These are phyloP conservation scores for Antrodiella citrinella DNA, from an alignment of 768 basidiomycete species.

Conservation along the genomic window DNA sequence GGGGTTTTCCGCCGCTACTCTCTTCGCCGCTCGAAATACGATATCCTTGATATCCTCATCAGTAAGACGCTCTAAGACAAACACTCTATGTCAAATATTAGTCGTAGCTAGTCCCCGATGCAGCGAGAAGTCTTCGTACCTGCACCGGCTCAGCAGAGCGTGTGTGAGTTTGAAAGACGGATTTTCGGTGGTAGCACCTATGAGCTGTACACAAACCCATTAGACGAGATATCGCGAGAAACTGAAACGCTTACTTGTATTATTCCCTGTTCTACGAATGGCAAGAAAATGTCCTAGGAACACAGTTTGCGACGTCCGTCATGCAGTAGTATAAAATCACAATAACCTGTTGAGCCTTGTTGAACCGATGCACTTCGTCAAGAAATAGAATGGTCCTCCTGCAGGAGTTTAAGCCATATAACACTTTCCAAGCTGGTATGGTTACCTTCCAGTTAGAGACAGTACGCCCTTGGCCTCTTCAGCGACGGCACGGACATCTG, in stretches of 20 bases:
- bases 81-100: conserved; percentile 44
- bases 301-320: background rate
- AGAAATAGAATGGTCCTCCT: conserved; percentile 73
- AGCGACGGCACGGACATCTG: conserved; percentile 64
- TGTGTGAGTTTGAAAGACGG: conserved; percentile 78
- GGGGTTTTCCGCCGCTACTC: conserved; percentile 13
- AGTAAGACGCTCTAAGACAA: conserved; percentile 61
- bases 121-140: conserved; percentile 35
- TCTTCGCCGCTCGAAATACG: conserved; percentile 44
- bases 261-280: conserved; percentile 71
- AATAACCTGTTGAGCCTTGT: conserved; percentile 57
- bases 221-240: background rate
- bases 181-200: conserved; percentile 87
- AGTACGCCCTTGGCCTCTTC: conserved; percentile 68
- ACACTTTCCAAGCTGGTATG: background rate
- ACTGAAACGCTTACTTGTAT: conserved; percentile 42
- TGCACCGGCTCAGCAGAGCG: conserved; percentile 67
- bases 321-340: background rate
- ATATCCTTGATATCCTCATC: conserved; percentile 54
- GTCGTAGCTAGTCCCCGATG: background rate
- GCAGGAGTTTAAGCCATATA: conserved; percentile 2
- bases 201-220: conserved; percentile 32
- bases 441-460: conserved; percentile 55
- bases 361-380: conserved; percentile 82
- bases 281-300: conserved; percentile 67